A percentile compares a stretch with the other conserved stretches of the same genome.
Conservation (phyloP, 495 filamentous ascomycete species). For the Friedmanniomyces endolithicus region DNA sequence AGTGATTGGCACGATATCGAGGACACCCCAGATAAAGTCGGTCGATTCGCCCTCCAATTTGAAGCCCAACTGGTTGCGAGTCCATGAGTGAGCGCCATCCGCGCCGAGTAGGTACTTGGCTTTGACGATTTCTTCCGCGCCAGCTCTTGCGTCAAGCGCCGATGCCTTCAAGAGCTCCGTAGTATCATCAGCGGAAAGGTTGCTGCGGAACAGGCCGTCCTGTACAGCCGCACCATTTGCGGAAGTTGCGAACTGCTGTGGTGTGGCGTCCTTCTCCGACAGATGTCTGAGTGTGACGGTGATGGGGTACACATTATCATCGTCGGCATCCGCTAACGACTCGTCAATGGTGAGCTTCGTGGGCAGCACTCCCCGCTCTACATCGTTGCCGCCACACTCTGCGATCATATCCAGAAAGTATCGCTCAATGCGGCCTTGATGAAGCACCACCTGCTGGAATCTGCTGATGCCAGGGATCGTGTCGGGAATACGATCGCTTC, state of each 20-base stretch:
- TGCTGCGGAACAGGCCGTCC: slow-evolving; percentile 40
- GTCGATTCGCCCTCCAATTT: slow-evolving; percentile 49
- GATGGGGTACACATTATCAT: slow-evolving; percentile 40
- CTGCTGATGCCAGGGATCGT: slow-evolving; percentile 40
- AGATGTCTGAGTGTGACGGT: slow-evolving; percentile 25
- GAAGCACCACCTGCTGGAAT: slow-evolving; percentile 29
- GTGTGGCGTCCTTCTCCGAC: slow-evolving; percentile 28
- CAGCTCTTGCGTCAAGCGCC: slow-evolving; percentile 21
- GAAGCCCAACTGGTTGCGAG: slow-evolving; percentile 45
- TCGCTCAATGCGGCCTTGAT: slow-evolving; percentile 31
- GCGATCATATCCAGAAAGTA: slow-evolving; percentile 28
- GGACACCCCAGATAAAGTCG: slow-evolving; percentile 50
- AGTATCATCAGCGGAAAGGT: slow-evolving; percentile 42
- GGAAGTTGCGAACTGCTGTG: slow-evolving; percentile 26
- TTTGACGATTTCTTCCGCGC: slow-evolving; percentile 33
- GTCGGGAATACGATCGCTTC: slow-evolving; percentile 40
- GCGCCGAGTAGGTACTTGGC: slow-evolving; percentile 58
- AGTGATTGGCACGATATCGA: slow-evolving; percentile 54
- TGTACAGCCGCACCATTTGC: slow-evolving; percentile 18
- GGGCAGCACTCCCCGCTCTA: slow-evolving; percentile 26
- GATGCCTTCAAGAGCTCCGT: slow-evolving; percentile 39
- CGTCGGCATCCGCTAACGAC: slow-evolving; percentile 28
- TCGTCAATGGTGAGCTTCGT: slow-evolving; percentile 30
- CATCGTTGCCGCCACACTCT: not conserved
- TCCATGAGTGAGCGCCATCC: slow-evolving; percentile 54